A percentile compares a stretch with the other conserved stretches of the same genome.
Evolutionary conservation across 139 green algal species (phyloP).

Genomic region (Medakamo hakoo): DNA sequence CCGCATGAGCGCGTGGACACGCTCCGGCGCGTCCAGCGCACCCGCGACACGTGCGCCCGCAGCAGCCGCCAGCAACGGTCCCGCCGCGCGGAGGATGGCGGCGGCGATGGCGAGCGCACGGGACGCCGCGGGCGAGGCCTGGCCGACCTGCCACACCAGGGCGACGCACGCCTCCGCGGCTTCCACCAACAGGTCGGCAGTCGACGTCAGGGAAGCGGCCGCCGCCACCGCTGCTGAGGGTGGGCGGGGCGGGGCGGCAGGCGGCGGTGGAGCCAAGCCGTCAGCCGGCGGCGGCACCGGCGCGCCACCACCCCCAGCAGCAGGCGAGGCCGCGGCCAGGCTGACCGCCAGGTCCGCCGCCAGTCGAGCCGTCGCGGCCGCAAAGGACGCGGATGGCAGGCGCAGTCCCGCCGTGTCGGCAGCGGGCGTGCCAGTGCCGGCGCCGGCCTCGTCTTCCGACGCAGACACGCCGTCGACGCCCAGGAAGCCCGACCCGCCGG

Average conservation of each 20-base stretch:
- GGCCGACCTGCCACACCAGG: background rate
- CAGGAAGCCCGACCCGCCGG: background rate
- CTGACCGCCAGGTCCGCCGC: background rate
- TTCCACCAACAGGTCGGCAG: background rate
- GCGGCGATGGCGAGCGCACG: background rate
- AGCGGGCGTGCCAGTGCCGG: no score
- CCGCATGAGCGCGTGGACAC: background rate
- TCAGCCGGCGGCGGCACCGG: no score
- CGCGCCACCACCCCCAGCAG: background rate
- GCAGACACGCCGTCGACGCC: no score
- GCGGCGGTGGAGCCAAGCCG: no score
- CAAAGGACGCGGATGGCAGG: background rate
- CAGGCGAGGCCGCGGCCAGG: no score
- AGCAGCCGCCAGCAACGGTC: background rate
- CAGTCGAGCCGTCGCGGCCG: background rate
- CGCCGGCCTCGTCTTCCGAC: no score
- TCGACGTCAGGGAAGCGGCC: background rate
- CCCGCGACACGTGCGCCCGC: background rate
- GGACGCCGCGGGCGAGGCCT: background rate
- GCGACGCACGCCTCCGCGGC: background rate
- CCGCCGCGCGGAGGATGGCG: background rate
- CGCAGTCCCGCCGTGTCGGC: no score
- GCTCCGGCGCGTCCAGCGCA: background rate
- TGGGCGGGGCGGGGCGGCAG: no score
- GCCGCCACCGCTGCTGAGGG: background rate